These are phyloP conservation scores for Neurospora sp. DNA, from an alignment of 2,329 filamentous ascomycete species.

Conservation along the genomic window DNA sequence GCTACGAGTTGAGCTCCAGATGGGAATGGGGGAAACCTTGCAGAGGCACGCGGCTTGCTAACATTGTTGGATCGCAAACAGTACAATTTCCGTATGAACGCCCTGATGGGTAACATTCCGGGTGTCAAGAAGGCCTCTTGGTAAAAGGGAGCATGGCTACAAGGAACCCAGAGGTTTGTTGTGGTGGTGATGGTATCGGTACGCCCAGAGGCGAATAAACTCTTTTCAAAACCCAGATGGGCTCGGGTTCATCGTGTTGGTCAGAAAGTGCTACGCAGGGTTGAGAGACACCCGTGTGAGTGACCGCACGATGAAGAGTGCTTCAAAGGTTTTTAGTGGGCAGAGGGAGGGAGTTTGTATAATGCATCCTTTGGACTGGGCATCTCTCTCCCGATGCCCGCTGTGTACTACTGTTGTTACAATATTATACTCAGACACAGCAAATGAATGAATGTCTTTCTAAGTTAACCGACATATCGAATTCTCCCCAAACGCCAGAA, in stretches of 20 bases:
- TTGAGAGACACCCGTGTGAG: background rate
- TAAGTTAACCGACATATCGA: background rate
- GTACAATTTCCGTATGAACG: conserved; percentile 91
- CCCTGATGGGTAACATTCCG: conserved; percentile 73
- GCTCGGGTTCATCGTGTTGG: background rate
- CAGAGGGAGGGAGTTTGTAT: background rate
- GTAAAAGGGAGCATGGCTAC: conserved; percentile 42
- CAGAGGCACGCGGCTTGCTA: conserved; percentile 3
- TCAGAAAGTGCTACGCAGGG: background rate
- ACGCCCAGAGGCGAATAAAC: background rate
- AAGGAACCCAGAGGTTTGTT: background rate
- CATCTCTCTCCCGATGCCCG: background rate
- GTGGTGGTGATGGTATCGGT: background rate
- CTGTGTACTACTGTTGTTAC: conserved; percentile 16
- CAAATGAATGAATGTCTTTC: background rate
- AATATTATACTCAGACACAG: conserved; percentile 9
- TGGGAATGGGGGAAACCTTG: background rate
- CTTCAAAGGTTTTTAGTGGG: background rate
- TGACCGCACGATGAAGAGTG: background rate
- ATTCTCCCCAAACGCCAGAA: conserved; percentile 9
- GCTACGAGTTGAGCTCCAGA: background rate
- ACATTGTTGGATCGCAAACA: conserved; percentile 32
- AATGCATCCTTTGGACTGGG: background rate
- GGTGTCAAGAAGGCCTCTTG: conserved; percentile 95
- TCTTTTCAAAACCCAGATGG: background rate